These are phyloP conservation scores for Lachnellula arida DNA, from an alignment of 2,329 filamentous ascomycete species.

Conservation along the genomic window DNA sequence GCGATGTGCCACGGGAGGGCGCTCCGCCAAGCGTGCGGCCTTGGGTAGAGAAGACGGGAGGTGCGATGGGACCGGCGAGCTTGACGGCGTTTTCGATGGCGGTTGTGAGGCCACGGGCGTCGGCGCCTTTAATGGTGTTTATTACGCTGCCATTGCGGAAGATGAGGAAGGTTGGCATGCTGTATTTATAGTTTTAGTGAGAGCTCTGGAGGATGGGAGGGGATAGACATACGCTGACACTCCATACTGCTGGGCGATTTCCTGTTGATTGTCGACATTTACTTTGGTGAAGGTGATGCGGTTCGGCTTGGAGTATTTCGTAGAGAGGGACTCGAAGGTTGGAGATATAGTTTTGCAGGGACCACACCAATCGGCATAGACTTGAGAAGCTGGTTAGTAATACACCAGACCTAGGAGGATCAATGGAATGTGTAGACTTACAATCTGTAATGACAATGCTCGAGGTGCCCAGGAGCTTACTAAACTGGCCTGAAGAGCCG, in stretches of 20 bases:
- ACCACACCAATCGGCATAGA: slow-evolving; percentile 93
- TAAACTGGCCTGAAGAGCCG: slow-evolving; percentile 65
- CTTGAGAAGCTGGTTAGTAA: slow-evolving; percentile 42
- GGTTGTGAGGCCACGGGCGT: slow-evolving; percentile 68
- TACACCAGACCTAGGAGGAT: slow-evolving; percentile 13
- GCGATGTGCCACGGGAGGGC: slow-evolving; percentile 24
- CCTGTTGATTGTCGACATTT: slow-evolving; percentile 78
- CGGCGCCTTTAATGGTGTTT: slow-evolving; percentile 76
- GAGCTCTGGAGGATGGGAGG: neutral
- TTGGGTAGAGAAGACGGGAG: slow-evolving; percentile 47
- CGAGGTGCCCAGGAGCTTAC: slow-evolving; percentile 64
- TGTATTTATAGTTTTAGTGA: slow-evolving; percentile 24
- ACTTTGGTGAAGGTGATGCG: slow-evolving; percentile 88
- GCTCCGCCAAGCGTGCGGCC: slow-evolving; percentile 54
- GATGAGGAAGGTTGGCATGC: slow-evolving; percentile 91
- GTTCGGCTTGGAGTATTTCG: slow-evolving; percentile 73
- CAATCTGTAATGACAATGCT: slow-evolving; percentile 86
- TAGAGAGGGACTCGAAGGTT: slow-evolving; percentile 77
- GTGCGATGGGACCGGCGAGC: slow-evolving; percentile 38
- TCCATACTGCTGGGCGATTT: slow-evolving; percentile 70
- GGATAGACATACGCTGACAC: slow-evolving; percentile 61
- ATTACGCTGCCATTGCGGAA: slow-evolving; percentile 71
- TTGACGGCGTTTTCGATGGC: slow-evolving; percentile 69
- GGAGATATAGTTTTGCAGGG: slow-evolving; percentile 92
- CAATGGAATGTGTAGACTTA: slow-evolving; percentile 44